Evolutionary conservation across 2,329 filamentous ascomycete genomes (phyloP).

Genomic region (Trichocomaceae sp.): DNA sequence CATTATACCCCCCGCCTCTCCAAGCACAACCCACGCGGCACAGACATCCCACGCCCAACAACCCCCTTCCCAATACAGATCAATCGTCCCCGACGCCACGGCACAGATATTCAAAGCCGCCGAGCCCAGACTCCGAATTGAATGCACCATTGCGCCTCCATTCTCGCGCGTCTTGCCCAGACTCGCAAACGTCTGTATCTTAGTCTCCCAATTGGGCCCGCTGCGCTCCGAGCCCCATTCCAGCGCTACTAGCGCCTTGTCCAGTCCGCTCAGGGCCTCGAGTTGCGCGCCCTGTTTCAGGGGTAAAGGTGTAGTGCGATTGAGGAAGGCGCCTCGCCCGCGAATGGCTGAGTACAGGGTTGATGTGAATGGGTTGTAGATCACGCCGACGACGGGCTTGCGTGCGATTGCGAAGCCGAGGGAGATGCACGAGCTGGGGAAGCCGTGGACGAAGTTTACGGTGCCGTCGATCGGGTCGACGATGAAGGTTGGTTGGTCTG

Average conservation of each 20-base stretch:
- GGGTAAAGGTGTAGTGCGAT: conserved; percentile 38
- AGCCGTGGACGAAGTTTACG: conserved; percentile 58
- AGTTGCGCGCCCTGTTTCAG: conserved; percentile 33
- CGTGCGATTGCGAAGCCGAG: conserved; percentile 49
- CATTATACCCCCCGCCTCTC: conserved; percentile 54
- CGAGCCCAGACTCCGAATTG: conserved; percentile 49
- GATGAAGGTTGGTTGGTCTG: conserved; percentile 52
- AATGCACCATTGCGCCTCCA: conserved; percentile 58
- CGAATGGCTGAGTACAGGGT: conserved; percentile 51
- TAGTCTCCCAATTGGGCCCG: conserved; percentile 53
- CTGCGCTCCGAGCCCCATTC: conserved; percentile 57
- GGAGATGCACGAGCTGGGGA: conserved; percentile 54
- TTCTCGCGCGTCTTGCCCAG: conserved; percentile 44
- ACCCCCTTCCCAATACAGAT: conserved; percentile 61
- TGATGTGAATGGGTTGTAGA: conserved; percentile 55
- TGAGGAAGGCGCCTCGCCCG: conserved; percentile 49
- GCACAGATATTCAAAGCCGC: conserved; percentile 57
- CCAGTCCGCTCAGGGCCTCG: conserved; percentile 41
- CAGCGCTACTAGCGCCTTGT: conserved; percentile 49
- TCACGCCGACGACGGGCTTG: conserved; percentile 50
- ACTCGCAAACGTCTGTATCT: conserved; percentile 48
- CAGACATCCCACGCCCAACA: conserved; percentile 63
- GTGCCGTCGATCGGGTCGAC: conserved; percentile 61
- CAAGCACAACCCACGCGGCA: conserved; percentile 56
- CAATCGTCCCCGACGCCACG: conserved; percentile 51